phyloP scores from a whole-genome alignment of 345 rosid genomes.

The Dipteronia dyeriana region DNA sequence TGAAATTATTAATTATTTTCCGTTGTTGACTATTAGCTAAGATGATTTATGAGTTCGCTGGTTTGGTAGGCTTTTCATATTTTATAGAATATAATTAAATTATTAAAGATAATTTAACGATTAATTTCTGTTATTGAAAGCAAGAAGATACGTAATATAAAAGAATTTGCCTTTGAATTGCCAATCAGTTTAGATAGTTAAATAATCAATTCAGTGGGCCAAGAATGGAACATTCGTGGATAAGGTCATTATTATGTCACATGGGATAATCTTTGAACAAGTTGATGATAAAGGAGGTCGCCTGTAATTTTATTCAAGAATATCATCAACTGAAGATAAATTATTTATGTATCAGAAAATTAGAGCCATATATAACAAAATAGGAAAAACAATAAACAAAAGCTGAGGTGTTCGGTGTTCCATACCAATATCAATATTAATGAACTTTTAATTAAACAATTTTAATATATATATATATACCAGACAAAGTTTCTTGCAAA shows the following conservation, averaged over 20 bases:
- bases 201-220: neutral
- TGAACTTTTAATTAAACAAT: too few species aligned
- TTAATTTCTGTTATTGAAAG: neutral
- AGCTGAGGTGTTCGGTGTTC: too few species aligned
- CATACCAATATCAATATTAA: too few species aligned
- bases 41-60: neutral
- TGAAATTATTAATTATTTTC: neutral
- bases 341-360: neutral
- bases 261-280: too few species aligned
- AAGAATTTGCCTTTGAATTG: neutral
- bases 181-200: neutral
- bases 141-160: neutral
- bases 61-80: neutral
- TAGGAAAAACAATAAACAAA: too few species aligned
- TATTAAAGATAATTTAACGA: too few species aligned
- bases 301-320: neutral
- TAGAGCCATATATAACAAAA: too few species aligned
- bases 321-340: neutral
- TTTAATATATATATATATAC: too few species aligned
- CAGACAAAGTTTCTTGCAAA: too few species aligned
- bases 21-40: neutral
- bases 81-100: neutral
- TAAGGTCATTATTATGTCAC: neutral
- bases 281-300: neutral
- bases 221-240: neutral